Evolutionary conservation across 805 yeast species (phyloP), one percentile per base, ranked within the genome.

Genomic region (Candida railenensis): DNA sequence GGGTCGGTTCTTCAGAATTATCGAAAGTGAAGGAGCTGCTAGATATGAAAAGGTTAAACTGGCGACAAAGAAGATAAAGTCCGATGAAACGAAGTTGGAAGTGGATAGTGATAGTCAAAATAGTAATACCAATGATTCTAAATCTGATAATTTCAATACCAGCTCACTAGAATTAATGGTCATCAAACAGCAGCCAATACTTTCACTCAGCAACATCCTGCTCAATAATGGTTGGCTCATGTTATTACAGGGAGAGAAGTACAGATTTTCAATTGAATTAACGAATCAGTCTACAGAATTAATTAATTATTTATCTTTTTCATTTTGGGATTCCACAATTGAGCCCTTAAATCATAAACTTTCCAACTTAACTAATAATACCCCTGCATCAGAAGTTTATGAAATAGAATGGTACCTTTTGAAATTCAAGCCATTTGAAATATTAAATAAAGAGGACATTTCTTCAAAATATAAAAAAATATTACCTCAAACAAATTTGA

Each of bases 201-300:
- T 89, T 28, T 72, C 79, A 2, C 57, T 84, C 12, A 64, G 77
- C 1, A 73, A 77, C 37, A 65, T 78, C 4, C 76, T 80, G 54
- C 71, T 84, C 12, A 74, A 78, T 18, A 83, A 82, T 53, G 81
- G 81, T 3, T 83, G 88, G 82, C 56, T 85, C 3, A 85, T 88
- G 89, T 63, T 89, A 14, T 63, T 89, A 11, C 96, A 89, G 58
- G 96, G 96, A 7, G 94, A 89, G 54, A 67, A 71, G 36, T 73
- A 71, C 43, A 51, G 59, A 1, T 79, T 87, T 48, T 66, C 73
- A 1, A 61, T 88, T 3, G 60, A 64, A 1, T 62, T 89, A 28
- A 73, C 76, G 41, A 89, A 89, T 59, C 70, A 76, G 16, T 82
- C 92, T 0, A 58, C 64, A 3, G 82, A 83, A 3, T 56, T 73